Base-by-base conservation (phyloP, 2,329 filamentous ascomycete species). In the Eurotiales sp. region DNA sequence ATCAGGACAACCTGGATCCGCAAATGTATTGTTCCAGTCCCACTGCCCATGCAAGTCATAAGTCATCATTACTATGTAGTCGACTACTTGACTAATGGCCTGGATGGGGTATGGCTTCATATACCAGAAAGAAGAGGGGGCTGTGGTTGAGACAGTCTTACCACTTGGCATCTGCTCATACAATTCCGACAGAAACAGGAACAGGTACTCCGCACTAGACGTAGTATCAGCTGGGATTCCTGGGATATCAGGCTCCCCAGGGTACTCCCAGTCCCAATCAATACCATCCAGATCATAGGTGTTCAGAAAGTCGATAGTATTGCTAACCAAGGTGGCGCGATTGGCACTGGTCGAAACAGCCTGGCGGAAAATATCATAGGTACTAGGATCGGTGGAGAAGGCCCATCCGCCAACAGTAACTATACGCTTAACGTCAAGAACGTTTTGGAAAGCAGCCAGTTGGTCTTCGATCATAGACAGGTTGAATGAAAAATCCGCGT, bases 331-430 rank as follows among this genome's bases (percentile, higher is more conserved):
- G 22, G 34, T 68, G 4, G 63, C 55, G 0, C 71, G 64, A 52
- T 79, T 77, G 2, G 50, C 62, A 2, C 59, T 58, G 41, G 52
- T 62, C 3, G 71, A 62, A 14, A 52, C 69, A 8, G 68, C 54
- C 8, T 25, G 21, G 14, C 72, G 62, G 46, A 75, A 66, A 30
- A 73, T 68, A n/a, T 52, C 41, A 52, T 65, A 72, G 0, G 68
- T 71, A 2, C 40, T 59, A 0, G 69, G 63, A 2, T 62, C 59
- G 0, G 72, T 74, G 2, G 65, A 72, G 51, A 68, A 68, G 29
- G 58, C 60, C 74, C 74, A 74, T 21, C 73, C 72, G 15, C 73
- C 72, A 52, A 76, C 67, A 1, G 71, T 69, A 4, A 75, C 21
- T 25, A 77, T 69, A 29, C 57, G 59, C 54, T 74, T 72, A 34